Evolutionary conservation across 257 asterid species (phyloP).

Genomic region (Nicotiana undulata): DNA sequence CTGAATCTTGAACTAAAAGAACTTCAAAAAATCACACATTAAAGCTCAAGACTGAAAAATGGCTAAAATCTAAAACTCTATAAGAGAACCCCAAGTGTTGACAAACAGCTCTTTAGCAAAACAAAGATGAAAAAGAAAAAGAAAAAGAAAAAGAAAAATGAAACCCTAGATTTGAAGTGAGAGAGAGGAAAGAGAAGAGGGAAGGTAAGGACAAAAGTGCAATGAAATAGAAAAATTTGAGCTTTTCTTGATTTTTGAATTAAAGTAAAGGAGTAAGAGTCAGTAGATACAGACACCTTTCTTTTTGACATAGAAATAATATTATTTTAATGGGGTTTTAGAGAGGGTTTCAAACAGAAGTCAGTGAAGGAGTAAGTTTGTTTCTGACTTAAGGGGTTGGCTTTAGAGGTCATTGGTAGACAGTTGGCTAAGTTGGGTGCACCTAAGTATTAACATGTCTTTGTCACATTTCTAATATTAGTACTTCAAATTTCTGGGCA

Average conservation of each 20-base stretch:
- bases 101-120: neutral
- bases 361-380: neutral
- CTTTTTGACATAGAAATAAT: neutral
- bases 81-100: neutral
- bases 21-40: neutral
- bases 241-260: neutral
- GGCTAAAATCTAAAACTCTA: neutral
- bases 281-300: neutral
- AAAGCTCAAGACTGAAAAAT: neutral
- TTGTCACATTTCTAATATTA: neutral
- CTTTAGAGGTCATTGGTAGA: neutral
- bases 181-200: neutral
- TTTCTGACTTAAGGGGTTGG: neutral
- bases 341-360: neutral
- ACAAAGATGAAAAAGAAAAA: neutral
- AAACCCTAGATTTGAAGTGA: slow-evolving; percentile 10
- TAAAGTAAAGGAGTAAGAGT: slow-evolving; percentile 1
- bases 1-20: neutral
- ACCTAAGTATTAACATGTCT: neutral
- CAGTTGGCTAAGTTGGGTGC: slow-evolving; percentile 10
- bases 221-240: slow-evolving; percentile 3
- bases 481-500: neutral
- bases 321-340: neutral
- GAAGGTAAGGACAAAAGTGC: neutral
- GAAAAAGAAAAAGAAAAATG: neutral